phyloP scores from a whole-genome alignment of 208 protist species.

The Acanthamoeba divionensis region DNA sequence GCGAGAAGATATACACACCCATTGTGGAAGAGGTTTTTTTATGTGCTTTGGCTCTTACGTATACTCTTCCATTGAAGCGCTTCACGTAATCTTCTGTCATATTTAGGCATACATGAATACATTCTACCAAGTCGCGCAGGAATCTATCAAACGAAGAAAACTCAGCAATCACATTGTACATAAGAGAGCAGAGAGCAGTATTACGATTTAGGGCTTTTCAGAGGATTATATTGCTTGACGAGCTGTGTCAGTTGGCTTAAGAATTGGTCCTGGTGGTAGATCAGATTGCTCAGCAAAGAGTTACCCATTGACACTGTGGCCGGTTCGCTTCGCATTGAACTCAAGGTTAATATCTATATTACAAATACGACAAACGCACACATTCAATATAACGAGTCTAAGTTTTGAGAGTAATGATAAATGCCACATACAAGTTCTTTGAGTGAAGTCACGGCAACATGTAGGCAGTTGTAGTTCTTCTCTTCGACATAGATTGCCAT shows the following conservation, averaged over 20 bases:
- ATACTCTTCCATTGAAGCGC: slow-evolving; percentile 4
- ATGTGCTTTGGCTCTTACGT: not conserved
- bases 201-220: not conserved
- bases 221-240: not conserved
- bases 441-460: not conserved
- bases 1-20: not conserved
- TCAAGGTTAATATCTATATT: not conserved
- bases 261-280: slow-evolving; percentile 42
- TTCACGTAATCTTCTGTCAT: slow-evolving; percentile 45
- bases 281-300: slow-evolving; percentile 28
- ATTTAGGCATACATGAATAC: not conserved
- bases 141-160: not conserved
- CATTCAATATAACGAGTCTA: too few relatives aligned
- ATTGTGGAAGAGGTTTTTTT: not conserved
- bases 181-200: not conserved
- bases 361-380: not conserved
- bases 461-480: not conserved
- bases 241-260: not conserved
- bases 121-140: not conserved
- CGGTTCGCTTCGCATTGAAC: not conserved
- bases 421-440: not conserved
- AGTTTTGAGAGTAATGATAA: too few relatives aligned
- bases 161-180: not conserved
- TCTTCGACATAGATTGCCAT: not conserved
- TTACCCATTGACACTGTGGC: not conserved